Evolutionary conservation across 768 basidiomycete genomes (phyloP).

Genomic region (Lactifluus rugatus): DNA sequence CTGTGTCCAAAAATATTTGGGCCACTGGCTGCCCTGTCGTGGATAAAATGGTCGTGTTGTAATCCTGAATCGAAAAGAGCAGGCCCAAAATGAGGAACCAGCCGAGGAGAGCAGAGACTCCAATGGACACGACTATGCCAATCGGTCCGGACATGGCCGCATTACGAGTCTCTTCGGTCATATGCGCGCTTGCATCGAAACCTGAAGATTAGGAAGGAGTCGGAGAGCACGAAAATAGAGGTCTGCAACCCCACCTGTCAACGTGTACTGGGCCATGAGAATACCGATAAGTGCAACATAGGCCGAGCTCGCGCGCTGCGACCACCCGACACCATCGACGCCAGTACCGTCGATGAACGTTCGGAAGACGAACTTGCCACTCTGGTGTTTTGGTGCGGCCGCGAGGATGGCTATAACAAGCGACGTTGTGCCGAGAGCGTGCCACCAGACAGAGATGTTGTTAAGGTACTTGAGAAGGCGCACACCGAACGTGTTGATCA

Average conservation of each 20-base stretch:
- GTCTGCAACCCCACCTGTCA: constrained; percentile 41
- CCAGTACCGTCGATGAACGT: constrained; percentile 67
- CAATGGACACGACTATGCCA: constrained; percentile 63
- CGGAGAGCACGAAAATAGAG: neutral
- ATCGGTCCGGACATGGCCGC: constrained; percentile 51
- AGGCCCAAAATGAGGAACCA: constrained; percentile 67
- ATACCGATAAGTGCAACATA: constrained; percentile 68
- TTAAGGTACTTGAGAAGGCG: constrained; percentile 55
- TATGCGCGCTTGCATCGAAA: constrained; percentile 67
- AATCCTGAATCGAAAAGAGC: constrained; percentile 69
- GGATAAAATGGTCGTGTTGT: constrained; percentile 43
- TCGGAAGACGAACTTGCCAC: constrained; percentile 57
- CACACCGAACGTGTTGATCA: constrained; percentile 71
- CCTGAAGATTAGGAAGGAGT: constrained; percentile 31
- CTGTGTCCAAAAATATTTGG: constrained; percentile 70
- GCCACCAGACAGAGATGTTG: constrained; percentile 67
- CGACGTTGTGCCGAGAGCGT: constrained; percentile 58
- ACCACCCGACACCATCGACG: constrained; percentile 45
- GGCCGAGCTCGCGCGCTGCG: constrained; percentile 51
- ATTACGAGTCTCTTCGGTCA: constrained; percentile 72
- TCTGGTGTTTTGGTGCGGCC: constrained; percentile 61
- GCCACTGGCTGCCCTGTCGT: constrained; percentile 61
- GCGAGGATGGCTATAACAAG: constrained; percentile 61
- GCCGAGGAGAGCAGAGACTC: constrained; percentile 60
- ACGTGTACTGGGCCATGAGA: constrained; percentile 67